Percentiles rank a stretch among this genome's conserved stretches.
Evolutionary conservation across 352 stramenopile species (phyloP).

Genomic region (Phytophthora constricta): DNA sequence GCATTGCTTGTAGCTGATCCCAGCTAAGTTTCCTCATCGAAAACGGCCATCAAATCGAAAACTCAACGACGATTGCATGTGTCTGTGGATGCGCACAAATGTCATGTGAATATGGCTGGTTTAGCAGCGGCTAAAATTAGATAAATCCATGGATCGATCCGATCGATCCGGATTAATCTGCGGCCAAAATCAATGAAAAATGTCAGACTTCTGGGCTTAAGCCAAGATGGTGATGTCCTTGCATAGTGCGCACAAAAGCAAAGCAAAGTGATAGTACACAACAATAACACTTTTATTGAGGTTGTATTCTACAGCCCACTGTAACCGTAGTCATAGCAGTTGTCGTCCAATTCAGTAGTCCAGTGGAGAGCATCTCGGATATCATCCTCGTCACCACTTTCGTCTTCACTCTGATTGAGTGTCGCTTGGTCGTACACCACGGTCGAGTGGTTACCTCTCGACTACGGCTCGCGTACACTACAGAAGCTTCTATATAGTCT

Average conservation of each 20-base stretch:
- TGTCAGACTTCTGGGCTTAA: neutral
- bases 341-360: no score
- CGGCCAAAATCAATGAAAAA: neutral
- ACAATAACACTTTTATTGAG: neutral
- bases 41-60: neutral
- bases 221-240: neutral
- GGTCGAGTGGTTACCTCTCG: neutral
- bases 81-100: neutral
- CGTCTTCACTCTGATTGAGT: neutral
- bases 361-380: neutral
- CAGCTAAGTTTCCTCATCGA: no score
- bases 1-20: no score
- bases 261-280: neutral
- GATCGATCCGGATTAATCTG: neutral
- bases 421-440: neutral
- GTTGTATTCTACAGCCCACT: neutral
- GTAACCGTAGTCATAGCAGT: no score
- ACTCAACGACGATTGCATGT: neutral
- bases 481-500: conserved; percentile 8
- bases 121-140: neutral
- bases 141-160: neutral
- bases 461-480: conserved; percentile 6
- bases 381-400: neutral
- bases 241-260: neutral
- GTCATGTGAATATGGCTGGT: neutral